Percentiles rank a stretch among this genome's conserved stretches.
Conservation (phyloP, 208 protist genomes). For the Tritrichomonas foetus region DNA sequence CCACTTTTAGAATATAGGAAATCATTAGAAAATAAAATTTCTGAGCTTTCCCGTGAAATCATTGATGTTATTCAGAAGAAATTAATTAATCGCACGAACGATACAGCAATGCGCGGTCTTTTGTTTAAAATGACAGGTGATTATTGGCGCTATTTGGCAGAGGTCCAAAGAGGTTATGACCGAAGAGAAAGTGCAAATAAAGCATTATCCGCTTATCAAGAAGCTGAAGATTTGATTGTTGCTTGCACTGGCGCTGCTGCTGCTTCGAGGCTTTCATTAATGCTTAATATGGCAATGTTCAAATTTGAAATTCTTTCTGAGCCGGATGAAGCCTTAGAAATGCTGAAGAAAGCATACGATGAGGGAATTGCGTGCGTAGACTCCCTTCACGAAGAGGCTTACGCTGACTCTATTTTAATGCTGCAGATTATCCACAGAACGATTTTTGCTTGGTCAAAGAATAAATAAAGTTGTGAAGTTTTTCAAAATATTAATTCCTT, state of each 20-base stretch:
- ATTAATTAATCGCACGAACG: background rate
- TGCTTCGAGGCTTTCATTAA: slow-evolving; percentile 48
- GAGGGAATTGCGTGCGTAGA: slow-evolving; percentile 68
- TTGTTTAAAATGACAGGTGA: slow-evolving; percentile 51
- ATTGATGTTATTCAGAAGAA: slow-evolving; percentile 1
- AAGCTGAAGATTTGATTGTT: slow-evolving; percentile 41
- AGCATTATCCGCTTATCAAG: slow-evolving; percentile 17
- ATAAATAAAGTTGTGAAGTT: slow-evolving; percentile 17
- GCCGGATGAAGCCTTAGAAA: slow-evolving; percentile 45
- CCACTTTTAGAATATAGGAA: slow-evolving; percentile 19
- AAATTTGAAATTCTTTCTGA: slow-evolving; percentile 51
- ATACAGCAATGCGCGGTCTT: background rate
- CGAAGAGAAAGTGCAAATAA: background rate
- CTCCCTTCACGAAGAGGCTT: slow-evolving; percentile 62
- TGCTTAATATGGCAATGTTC: slow-evolving; percentile 68
- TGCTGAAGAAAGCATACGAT: slow-evolving; percentile 57
- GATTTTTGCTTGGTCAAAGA: slow-evolving; percentile 13
- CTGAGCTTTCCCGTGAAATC: background rate
- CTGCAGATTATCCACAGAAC: slow-evolving; percentile 64
- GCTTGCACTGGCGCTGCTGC: background rate
- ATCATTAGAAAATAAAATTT: background rate
- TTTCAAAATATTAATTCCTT: too few relatives aligned
- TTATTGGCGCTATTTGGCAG: slow-evolving; percentile 55
- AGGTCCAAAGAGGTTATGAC: slow-evolving; percentile 42
- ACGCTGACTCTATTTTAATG: slow-evolving; percentile 71